Base-by-base conservation (phyloP, 2,329 filamentous ascomycete genomes). In the Ophioceras dolichostomum region DNA sequence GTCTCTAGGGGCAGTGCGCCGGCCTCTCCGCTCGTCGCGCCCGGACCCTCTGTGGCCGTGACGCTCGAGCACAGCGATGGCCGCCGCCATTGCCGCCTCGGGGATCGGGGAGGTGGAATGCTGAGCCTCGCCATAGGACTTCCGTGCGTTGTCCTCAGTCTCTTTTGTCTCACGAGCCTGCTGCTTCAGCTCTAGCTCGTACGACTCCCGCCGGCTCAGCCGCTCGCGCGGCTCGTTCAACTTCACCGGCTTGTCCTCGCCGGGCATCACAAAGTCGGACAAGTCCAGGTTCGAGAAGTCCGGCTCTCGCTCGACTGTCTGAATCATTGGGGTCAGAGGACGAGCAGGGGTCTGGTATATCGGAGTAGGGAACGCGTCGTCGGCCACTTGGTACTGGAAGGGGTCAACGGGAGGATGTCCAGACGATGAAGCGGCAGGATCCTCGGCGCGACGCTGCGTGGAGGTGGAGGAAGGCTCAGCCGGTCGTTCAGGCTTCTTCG, bases 361-460 rank as follows among this genome's bases (percentile, higher is more conserved):
- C 3, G 69, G 64, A 9, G 65, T 67, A 34, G 58, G 54, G 41
- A 72, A 72, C n/a, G 64, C 63, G 47, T 69, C 63, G 41, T 70
- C 60, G 30, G 61, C 45, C 42, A 76, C 68, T 52, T 70, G 72
- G 48, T 62, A 78, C 50, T 74, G 64, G 51, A 78, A 77, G 14
- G 73, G 70, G 53, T 79, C 68, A 48, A 71, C 52, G 35, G 53
- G 48, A n/a, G 51, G 47, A 41, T 47, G 47, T 6, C 27, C 21
- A 41, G 51, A 46, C 18, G 41, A 20, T 18, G 31, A 16, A 4
- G 28, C 26, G 18, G 27, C 26, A n/a, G 12, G n/a, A 18, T 28
- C 29, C 9, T 27, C 30, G 20, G 16, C 29, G 12, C 12, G 29
- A 19, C 19, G 13, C 10, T 33, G 17, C 12, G 10, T 12, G 10